A percentile compares a stretch with the other conserved stretches of the same genome.
These are phyloP conservation scores for Eucalyptus coolabah DNA, from an alignment of 345 rosid genomes.

Conservation along the genomic window DNA sequence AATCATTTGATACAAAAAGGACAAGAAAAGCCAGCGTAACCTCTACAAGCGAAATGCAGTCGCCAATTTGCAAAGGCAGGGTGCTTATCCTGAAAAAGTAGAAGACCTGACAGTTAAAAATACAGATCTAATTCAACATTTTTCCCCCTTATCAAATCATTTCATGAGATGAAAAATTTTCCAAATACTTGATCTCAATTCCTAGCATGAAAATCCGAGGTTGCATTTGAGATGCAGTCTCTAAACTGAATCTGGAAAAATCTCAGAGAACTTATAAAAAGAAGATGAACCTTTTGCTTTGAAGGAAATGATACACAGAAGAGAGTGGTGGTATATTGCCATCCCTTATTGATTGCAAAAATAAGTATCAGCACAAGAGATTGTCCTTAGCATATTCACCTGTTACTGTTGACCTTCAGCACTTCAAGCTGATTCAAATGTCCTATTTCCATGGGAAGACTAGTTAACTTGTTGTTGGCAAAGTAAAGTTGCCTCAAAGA, in stretches of 20 bases:
- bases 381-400: slow-evolving; percentile 16
- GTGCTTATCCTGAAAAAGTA: slow-evolving; percentile 36
- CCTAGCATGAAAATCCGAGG: neutral
- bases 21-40: slow-evolving; percentile 2
- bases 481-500: slow-evolving; percentile 64
- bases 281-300: neutral
- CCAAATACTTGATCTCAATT: neutral
- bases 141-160: neutral
- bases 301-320: neutral
- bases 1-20: neutral
- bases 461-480: slow-evolving; percentile 51
- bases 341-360: neutral
- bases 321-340: neutral
- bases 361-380: neutral
- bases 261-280: neutral
- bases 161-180: neutral
- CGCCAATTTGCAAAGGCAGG: slow-evolving; percentile 36
- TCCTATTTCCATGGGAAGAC: slow-evolving; percentile 63
- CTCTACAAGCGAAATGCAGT: slow-evolving; percentile 61
- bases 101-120: neutral
- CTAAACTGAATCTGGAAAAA: neutral
- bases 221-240: neutral
- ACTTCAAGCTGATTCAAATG: slow-evolving; percentile 63
- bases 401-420: slow-evolving; percentile 64
- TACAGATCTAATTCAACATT: neutral